Evolutionary conservation across 192 early-diverging fungal species (phyloP).

Genomic region (Coemansia umbellata): DNA sequence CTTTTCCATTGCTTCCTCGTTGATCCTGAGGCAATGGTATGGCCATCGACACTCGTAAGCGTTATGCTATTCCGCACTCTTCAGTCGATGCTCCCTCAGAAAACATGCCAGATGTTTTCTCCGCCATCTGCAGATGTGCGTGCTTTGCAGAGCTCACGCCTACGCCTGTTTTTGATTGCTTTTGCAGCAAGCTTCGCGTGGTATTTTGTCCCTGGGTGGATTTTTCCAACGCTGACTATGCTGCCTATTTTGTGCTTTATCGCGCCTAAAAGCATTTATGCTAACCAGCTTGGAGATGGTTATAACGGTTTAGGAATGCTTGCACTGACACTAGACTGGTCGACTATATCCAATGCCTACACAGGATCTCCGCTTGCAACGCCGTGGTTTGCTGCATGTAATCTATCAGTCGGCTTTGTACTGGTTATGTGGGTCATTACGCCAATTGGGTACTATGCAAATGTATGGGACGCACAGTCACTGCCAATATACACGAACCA

Average conservation of each 20-base stretch:
- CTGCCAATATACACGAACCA: conserved; percentile 62
- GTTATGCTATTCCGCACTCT: conserved; percentile 71
- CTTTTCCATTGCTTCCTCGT: conserved; percentile 71
- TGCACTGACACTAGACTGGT: conserved; percentile 73
- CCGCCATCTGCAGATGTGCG: neutral
- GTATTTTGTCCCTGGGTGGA: conserved; percentile 58
- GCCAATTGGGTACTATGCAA: conserved; percentile 62
- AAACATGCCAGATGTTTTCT: conserved; percentile 17
- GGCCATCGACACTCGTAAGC: conserved; percentile 74
- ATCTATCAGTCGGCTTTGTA: conserved; percentile 61
- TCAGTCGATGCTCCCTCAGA: conserved; percentile 52
- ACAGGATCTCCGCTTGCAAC: conserved; percentile 60
- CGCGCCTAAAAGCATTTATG: conserved; percentile 25
- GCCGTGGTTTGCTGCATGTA: conserved; percentile 67
- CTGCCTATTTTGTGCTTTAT: conserved; percentile 58
- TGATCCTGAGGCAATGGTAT: conserved; percentile 74
- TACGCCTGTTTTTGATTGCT: conserved; percentile 43
- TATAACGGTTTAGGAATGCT: conserved; percentile 61
- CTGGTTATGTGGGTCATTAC: conserved; percentile 67
- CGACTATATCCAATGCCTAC: conserved; percentile 51
- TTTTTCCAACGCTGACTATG: conserved; percentile 61
- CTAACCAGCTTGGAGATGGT: conserved; percentile 41
- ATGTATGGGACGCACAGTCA: conserved; percentile 52
- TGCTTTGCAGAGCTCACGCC: conserved; percentile 9
- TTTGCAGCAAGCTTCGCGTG: conserved; percentile 43